These are phyloP conservation scores for Phytophthora pinifolia DNA, from an alignment of 352 stramenopile genomes.

Conservation along the genomic window DNA sequence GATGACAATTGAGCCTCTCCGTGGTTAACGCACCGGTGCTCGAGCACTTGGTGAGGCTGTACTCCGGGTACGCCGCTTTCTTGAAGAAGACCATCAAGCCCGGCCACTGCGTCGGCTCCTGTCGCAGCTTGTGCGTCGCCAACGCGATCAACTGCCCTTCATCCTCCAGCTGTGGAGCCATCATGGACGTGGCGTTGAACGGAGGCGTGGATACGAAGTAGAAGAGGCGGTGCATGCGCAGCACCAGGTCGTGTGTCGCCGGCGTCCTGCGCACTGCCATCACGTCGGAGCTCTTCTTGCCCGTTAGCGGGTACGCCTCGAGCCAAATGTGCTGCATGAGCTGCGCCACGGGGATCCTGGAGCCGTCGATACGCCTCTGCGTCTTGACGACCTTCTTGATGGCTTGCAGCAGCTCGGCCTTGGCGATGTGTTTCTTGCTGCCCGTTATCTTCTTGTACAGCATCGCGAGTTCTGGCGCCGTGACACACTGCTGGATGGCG, in stretches of 20 bases:
- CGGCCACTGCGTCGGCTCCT: conserved; percentile 67
- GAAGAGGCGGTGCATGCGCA: conserved; percentile 71
- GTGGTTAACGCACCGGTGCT: conserved; percentile 3
- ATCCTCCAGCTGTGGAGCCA: conserved; percentile 20
- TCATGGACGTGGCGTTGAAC: conserved; percentile 30
- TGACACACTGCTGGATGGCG: conserved; percentile 57
- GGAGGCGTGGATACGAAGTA: conserved; percentile 58
- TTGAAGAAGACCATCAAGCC: conserved; percentile 76
- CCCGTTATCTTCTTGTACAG: conserved; percentile 65
- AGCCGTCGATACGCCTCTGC: conserved; percentile 73
- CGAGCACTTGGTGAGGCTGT: conserved; percentile 33
- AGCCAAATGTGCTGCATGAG: conserved; percentile 67
- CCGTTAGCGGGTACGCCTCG: conserved; percentile 38
- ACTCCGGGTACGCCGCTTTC: conserved; percentile 61
- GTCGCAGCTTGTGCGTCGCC: conserved; percentile 30
- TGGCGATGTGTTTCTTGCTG: conserved; percentile 41
- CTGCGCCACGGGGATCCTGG: conserved; percentile 55
- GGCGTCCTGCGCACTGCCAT: conserved; percentile 53
- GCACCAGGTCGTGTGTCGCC: conserved; percentile 46
- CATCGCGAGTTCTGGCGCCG: conserved; percentile 39
- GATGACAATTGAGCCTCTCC: conserved; percentile 21
- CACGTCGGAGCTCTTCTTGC: conserved; percentile 39
- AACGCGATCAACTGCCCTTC: conserved; percentile 24
- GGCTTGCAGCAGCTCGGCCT: conserved; percentile 40
- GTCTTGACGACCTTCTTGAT: conserved; percentile 54